A percentile compares a stretch with the other conserved stretches of the same genome.
Conservation (phyloP, 129 eudicot genomes). For the Apium graveolens region DNA sequence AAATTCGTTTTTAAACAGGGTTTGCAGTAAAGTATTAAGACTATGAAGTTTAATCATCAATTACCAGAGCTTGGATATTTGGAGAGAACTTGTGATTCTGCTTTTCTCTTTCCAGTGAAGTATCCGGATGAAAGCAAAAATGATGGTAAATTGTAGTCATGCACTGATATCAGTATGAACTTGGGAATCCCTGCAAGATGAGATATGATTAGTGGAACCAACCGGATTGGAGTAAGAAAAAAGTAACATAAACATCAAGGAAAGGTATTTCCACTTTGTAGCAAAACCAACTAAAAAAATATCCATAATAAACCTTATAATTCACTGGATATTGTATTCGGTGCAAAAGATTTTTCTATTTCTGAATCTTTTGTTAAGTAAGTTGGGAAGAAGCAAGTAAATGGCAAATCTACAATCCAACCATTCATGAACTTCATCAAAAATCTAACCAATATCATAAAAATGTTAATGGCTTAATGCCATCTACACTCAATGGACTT, state of each 20-base stretch:
- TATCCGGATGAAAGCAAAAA: constrained; percentile 77
- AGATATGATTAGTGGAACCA: background rate
- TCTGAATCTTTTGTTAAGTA: background rate
- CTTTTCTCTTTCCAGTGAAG: constrained; percentile 96
- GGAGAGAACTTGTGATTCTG: constrained; percentile 91
- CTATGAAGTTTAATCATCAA: constrained; percentile 7
- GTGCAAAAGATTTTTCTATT: background rate
- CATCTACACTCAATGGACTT: too few relatives aligned
- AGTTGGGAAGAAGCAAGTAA: background rate
- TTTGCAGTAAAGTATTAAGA: background rate
- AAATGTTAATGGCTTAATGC: background rate
- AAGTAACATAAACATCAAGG: background rate
- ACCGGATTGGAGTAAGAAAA: background rate
- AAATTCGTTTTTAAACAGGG: background rate
- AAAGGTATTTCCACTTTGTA: background rate
- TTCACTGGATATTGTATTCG: background rate
- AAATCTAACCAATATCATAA: background rate
- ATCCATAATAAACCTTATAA: background rate
- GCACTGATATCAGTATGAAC: constrained; percentile 90
- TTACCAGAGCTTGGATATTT: constrained; percentile 80
- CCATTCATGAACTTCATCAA: background rate
- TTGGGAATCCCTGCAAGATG: constrained; percentile 75
- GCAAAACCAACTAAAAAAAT: background rate
- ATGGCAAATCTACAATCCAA: background rate
- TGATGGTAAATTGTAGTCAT: constrained; percentile 88